Evolutionary conservation across 73 alveolate species (phyloP).

Genomic region (Paramecium sexaurelia): DNA sequence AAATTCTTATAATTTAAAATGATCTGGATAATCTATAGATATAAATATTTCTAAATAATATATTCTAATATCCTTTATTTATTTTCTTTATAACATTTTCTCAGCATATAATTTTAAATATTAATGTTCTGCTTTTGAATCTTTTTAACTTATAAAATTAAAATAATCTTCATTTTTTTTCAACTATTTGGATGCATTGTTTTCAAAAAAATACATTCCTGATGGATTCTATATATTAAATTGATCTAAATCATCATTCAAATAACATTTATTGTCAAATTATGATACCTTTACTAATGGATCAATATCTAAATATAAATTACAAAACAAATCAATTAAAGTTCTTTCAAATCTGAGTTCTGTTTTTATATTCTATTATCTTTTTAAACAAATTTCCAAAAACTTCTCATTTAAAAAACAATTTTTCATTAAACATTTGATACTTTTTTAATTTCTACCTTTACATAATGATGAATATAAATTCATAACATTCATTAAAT

Average conservation of each 20-base stretch:
- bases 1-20: background rate
- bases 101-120: background rate
- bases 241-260: background rate
- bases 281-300: background rate
- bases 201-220: conserved; percentile 27
- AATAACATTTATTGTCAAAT: conserved; percentile 27
- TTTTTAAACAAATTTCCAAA: background rate
- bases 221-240: background rate
- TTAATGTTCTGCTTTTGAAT: background rate
- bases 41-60: conserved; percentile 7
- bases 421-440: background rate
- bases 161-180: background rate
- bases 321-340: background rate
- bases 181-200: background rate
- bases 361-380: background rate
- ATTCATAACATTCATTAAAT: conserved; percentile 16
- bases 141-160: background rate
- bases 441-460: conserved; percentile 52
- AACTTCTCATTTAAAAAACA: background rate
- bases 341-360: conserved; percentile 43
- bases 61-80: background rate
- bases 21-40: background rate
- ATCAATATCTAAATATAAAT: conserved; percentile 34
- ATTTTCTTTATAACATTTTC: background rate
- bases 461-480: conserved; percentile 24